Evolutionary conservation across 768 basidiomycete species (phyloP).

Genomic region (Lactifluus volemus): DNA sequence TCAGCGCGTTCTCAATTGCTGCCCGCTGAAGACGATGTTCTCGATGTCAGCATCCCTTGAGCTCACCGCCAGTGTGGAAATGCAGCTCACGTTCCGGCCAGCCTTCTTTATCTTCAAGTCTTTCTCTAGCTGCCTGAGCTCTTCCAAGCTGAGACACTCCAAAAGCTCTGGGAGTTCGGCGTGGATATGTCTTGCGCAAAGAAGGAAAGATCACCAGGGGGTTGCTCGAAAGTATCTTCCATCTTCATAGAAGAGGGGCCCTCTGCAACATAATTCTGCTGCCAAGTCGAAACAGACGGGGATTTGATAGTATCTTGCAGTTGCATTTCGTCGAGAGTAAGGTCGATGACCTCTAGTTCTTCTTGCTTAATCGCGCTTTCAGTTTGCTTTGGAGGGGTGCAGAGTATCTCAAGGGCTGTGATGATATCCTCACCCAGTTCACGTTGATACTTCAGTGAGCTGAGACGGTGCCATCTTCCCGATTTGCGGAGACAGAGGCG

Average conservation of each 20-base stretch:
- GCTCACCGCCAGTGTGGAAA: neutral
- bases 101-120: conserved; percentile 34
- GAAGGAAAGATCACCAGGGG: conserved; percentile 18
- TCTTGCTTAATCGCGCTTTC: conserved; percentile 18
- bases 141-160: conserved; percentile 35
- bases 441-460: conserved; percentile 33
- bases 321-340: conserved; percentile 27
- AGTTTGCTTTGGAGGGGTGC: conserved; percentile 21
- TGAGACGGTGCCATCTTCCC: conserved; percentile 44
- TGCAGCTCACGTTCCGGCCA: conserved; percentile 26
- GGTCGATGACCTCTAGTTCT: conserved; percentile 30
- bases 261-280: neutral
- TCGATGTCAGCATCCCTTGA: neutral
- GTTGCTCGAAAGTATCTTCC: conserved; percentile 9
- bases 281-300: neutral
- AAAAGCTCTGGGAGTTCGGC: conserved; percentile 36
- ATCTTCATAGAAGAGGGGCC: conserved; percentile 8
- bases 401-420: conserved; percentile 39
- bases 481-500: conserved; percentile 54
- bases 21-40: neutral
- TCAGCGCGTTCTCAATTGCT: neutral
- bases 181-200: conserved; percentile 33
- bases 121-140: conserved; percentile 38
- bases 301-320: conserved; percentile 1
- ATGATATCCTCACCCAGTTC: conserved; percentile 36